These are phyloP conservation scores for Fagopyrum homotropicum DNA, from an alignment of 148 eudicot species.

Conservation along the genomic window DNA sequence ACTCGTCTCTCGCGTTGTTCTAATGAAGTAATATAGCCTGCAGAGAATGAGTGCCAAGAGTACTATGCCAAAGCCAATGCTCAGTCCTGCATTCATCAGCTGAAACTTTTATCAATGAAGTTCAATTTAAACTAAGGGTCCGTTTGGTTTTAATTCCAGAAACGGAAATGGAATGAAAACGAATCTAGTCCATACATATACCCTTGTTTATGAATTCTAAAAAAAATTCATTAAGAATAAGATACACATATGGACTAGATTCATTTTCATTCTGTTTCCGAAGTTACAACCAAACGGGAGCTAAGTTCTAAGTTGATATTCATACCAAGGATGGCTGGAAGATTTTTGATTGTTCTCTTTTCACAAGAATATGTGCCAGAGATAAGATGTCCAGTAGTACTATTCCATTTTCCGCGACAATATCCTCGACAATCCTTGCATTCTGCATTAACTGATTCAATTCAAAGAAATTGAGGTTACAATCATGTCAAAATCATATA, in stretches of 20 bases:
- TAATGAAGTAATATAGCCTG: slow-evolving; percentile 6
- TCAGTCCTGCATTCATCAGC: not conserved
- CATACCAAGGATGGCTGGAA: not conserved
- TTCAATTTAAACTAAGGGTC: not conserved
- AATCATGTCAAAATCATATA: not conserved
- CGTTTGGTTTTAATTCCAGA: too few species aligned
- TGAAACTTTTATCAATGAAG: not conserved
- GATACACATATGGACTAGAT: too few species aligned
- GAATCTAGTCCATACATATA: too few species aligned
- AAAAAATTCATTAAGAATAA: too few species aligned
- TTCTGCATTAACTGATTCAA: slow-evolving; percentile 4
- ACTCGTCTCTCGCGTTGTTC: not conserved
- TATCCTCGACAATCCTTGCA: not conserved
- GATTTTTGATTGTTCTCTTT: not conserved
- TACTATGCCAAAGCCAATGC: slow-evolving; percentile 10
- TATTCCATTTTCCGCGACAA: slow-evolving; percentile 1
- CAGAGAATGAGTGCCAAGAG: not conserved
- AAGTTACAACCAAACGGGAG: not conserved
- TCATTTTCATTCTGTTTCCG: too few species aligned
- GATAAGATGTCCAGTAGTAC: not conserved
- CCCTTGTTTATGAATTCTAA: too few species aligned
- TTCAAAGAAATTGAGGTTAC: not conserved
- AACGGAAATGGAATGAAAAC: not conserved
- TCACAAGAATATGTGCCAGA: not conserved
- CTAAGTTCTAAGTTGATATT: not conserved